These are phyloP conservation scores for Rhododendron simsii DNA, from an alignment of 148 eudicot genomes.

Conservation along the genomic window DNA sequence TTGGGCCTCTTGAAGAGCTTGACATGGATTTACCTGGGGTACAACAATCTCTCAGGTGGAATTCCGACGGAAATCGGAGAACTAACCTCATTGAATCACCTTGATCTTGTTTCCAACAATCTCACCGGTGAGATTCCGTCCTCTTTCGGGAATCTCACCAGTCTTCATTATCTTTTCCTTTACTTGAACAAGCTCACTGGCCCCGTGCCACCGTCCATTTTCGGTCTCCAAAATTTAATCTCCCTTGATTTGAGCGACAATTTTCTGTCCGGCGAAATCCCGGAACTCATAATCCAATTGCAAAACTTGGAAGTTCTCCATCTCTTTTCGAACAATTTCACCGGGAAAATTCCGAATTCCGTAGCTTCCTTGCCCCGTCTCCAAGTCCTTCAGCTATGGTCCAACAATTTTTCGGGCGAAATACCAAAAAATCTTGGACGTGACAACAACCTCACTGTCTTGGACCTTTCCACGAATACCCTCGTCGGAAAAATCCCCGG, in stretches of 20 bases:
- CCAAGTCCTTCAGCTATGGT: slow-evolving; percentile 82
- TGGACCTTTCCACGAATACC: slow-evolving; percentile 84
- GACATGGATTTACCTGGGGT: slow-evolving; percentile 71
- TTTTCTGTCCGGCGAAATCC: slow-evolving; percentile 55
- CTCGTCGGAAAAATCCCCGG: slow-evolving; percentile 74
- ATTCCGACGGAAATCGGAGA: slow-evolving; percentile 65
- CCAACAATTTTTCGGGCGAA: slow-evolving; percentile 57
- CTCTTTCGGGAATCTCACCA: slow-evolving; percentile 70
- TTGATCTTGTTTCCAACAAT: slow-evolving; percentile 77
- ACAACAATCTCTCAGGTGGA: slow-evolving; percentile 64
- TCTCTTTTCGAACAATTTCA: slow-evolving; percentile 68
- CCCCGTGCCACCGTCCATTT: slow-evolving; percentile 49
- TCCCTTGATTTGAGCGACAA: slow-evolving; percentile 86
- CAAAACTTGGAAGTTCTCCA: slow-evolving; percentile 65
- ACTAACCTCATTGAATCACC: slow-evolving; percentile 51
- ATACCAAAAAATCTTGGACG: slow-evolving; percentile 72
- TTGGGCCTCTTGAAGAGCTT: slow-evolving; percentile 51
- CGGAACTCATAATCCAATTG: slow-evolving; percentile 33
- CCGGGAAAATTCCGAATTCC: slow-evolving; percentile 63
- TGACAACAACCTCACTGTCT: slow-evolving; percentile 58
- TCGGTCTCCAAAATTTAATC: slow-evolving; percentile 36
- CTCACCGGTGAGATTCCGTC: slow-evolving; percentile 62
- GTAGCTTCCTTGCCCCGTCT: slow-evolving; percentile 57
- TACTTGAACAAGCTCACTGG: slow-evolving; percentile 73
- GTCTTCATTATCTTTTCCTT: slow-evolving; percentile 54